Evolutionary conservation across 2,329 filamentous ascomycete genomes (phyloP), one percentile per base, ranked within the genome.

Genomic region (Colletotrichum sp.): DNA sequence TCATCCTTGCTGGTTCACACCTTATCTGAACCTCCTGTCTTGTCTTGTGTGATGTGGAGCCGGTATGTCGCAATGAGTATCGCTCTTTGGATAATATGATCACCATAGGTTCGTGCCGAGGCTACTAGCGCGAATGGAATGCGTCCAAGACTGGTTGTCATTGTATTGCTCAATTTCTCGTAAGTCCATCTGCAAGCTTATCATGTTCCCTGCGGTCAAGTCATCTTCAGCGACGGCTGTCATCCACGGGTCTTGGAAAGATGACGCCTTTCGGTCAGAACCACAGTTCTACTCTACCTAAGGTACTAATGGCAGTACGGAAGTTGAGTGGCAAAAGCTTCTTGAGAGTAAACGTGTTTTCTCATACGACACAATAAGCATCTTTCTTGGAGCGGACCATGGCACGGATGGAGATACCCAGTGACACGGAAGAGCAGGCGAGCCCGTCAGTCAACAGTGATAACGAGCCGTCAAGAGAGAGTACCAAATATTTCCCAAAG

Each of bases 151-250:
- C 39, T 49, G 18, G 3, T 4, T 49, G 9, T n/a, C 5, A 49
- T 6, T 49, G 1, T 12, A 10, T 6, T n/a, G 0, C 1, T 49
- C 39, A 1, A 49, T 10, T 49, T 1, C 9, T n/a, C 39, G 5
- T 49, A 12, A n/a, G 39, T 7, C 9, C 18, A 49, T 49, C 39
- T 49, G 5, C 18, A 49, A 49, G 18, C 39, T 49, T 49, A 49
- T 49, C 39, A 3, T n/a, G 18, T 49, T 49, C 3, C 39, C 39
- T 3, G 39, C 39, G 18, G 39, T 49, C 18, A 49, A 49, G 18
- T 12, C 4, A n/a, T n/a, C 39, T 49, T 9, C 39, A n/a, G 39
- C 39, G 39, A 44, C 5, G 18, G 5, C 9, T 49, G 18, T 49
- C 39, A 49, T 4, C 3, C 9, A 12, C 39, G 18, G 39, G 9